Evolutionary conservation across 108 stramenopile genomes (phyloP).

Genomic region (Nitzschia sp.): DNA sequence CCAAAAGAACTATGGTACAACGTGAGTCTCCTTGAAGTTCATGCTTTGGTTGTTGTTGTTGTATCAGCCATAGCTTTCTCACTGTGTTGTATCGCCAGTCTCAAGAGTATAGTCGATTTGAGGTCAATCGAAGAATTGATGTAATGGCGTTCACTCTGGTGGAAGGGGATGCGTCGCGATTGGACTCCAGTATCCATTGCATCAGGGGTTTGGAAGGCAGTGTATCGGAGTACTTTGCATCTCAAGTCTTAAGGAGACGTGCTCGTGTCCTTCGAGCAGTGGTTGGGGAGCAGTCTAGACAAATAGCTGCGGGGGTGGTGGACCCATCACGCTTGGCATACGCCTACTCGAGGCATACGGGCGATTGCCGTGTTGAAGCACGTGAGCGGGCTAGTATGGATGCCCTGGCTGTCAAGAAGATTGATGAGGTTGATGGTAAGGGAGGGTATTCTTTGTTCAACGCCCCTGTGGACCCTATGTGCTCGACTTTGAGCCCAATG

Average conservation of each 20-base stretch:
- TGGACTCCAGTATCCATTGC: not conserved
- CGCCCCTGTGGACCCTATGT: not conserved
- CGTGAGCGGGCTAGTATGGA: not conserved
- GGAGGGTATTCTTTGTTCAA: not conserved
- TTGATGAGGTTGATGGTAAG: not conserved
- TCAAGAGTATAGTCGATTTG: too few relatives aligned
- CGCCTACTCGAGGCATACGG: not conserved
- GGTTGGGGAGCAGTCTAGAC: constrained; percentile 10
- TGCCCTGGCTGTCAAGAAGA: not conserved
- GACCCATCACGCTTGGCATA: not conserved
- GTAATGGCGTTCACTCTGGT: too few relatives aligned
- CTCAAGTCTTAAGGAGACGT: not conserved
- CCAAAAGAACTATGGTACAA: too few relatives aligned
- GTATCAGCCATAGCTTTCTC: too few relatives aligned
- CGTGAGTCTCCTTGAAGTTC: too few relatives aligned
- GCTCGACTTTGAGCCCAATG: too few relatives aligned
- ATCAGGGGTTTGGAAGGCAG: constrained; percentile 9
- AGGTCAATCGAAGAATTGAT: too few relatives aligned
- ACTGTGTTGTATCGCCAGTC: too few relatives aligned
- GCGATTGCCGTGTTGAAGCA: not conserved
- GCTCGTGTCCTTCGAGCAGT: not conserved
- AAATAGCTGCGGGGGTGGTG: not conserved
- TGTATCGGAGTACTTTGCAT: not conserved
- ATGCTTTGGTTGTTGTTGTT: too few relatives aligned
- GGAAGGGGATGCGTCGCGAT: too few relatives aligned